Conservation (phyloP, 2,329 filamentous ascomycete species). For the Chrysoporthe deuterocubensis region DNA sequence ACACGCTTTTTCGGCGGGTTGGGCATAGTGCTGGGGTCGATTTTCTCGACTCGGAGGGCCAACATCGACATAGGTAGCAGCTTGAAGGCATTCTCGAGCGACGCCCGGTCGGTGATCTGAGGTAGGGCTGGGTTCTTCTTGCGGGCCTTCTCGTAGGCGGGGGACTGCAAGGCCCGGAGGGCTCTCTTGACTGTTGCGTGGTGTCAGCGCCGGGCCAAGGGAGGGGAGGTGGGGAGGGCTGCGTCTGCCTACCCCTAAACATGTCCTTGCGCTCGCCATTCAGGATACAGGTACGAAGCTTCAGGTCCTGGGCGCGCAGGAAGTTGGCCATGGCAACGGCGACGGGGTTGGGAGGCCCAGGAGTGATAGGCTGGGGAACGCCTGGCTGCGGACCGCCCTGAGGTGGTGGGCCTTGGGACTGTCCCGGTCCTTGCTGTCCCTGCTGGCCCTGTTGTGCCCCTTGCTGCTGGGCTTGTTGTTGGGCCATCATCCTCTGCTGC, state of each 20-base stretch:
- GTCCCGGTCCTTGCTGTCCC: constrained; percentile 31
- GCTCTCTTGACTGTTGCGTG: constrained; percentile 81
- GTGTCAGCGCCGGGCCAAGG: constrained; percentile 29
- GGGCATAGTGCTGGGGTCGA: constrained; percentile 75
- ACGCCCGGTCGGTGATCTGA: constrained; percentile 79
- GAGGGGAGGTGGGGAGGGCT: background rate
- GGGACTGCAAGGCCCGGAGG: constrained; percentile 84
- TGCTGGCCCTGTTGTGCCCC: constrained; percentile 1
- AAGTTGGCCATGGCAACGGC: constrained; percentile 90
- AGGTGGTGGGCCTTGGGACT: constrained; percentile 39
- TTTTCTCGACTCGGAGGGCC: constrained; percentile 84
- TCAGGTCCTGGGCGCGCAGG: constrained; percentile 80
- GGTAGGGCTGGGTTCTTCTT: constrained; percentile 90
- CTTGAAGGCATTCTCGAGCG: constrained; percentile 93
- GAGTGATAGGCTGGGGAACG: constrained; percentile 69
- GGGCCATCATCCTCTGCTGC: constrained; percentile 33
- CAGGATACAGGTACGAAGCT: constrained; percentile 87
- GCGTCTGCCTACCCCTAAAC: constrained; percentile 74
- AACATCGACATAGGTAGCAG: constrained; percentile 92
- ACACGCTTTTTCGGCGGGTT: constrained; percentile 79
- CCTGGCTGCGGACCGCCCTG: constrained; percentile 47
- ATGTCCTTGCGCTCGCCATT: constrained; percentile 98
- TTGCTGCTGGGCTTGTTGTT: constrained; percentile 37
- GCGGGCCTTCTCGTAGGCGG: constrained; percentile 85
- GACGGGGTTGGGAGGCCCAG: constrained; percentile 84